Conservation (phyloP, 208 protist genomes). For the Acanthamoeba quina region DNA sequence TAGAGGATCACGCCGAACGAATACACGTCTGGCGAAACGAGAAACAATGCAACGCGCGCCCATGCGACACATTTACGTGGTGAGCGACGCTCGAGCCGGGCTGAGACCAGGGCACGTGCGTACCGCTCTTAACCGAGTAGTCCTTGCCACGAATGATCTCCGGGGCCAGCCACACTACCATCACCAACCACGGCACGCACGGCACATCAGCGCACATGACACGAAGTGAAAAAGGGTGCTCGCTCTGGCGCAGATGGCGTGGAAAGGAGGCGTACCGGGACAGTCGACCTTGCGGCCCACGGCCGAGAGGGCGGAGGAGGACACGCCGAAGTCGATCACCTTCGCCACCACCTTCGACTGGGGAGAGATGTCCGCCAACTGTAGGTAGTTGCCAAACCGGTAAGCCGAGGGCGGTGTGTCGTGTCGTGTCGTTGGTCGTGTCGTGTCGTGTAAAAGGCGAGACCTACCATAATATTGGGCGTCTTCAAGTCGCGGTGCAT, state of each 20-base stretch:
- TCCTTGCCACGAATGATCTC: slow-evolving; percentile 79
- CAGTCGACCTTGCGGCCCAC: slow-evolving; percentile 71
- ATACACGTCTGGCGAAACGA: slow-evolving; percentile 74
- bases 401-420: no score
- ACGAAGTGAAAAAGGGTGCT: not conserved
- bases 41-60: not conserved
- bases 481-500: slow-evolving; percentile 84
- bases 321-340: slow-evolving; percentile 68
- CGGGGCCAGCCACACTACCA: slow-evolving; percentile 80
- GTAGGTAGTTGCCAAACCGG: not conserved
- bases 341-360: slow-evolving; percentile 52
- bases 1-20: slow-evolving; percentile 79
- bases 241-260: no score
- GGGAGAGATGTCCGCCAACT: slow-evolving; percentile 45
- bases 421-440: not conserved
- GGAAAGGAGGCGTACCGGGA: slow-evolving; percentile 5
- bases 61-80: not conserved
- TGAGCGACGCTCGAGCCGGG: no score
- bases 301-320: not conserved
- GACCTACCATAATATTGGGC: slow-evolving; percentile 79
- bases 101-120: no score
- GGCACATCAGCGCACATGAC: not conserved
- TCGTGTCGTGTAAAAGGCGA: no score
- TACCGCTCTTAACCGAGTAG: slow-evolving; percentile 78
- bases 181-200: not conserved